Base-by-base conservation (phyloP, 1,139 yeast species). In the Pneumocystis oryctolagi region DNA sequence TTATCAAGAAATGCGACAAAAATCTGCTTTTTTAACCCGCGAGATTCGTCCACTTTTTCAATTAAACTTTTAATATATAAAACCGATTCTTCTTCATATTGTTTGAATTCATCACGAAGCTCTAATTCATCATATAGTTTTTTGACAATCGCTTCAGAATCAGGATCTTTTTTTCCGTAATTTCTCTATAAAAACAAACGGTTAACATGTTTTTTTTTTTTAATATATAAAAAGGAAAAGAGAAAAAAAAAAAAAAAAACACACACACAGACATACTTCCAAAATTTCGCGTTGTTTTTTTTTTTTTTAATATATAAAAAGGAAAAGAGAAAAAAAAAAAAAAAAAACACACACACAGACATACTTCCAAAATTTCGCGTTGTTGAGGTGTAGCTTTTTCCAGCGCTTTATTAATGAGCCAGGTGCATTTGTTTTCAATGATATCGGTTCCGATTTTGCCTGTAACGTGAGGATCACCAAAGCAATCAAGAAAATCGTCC, bases 361-460 rank as follows among this genome's bases (percentile, higher is more conserved):
- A n/a, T 58, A 65, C 84, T 72, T 92, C 97, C 68, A 94, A 81
- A 9, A 86, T 68, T 70, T 79, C 74, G 75, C 97, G 85, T 78
- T 94, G 97, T 68, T 84, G 94, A 61, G 89, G 82, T 39, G 82
- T 80, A 62, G 83, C 94, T 69, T 84, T 79, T 73, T 85, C 81
- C 70, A 94, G 81, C 8, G 98, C 98, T 71, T 89, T 88, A 80
- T 92, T 92, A 71, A 94, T 82, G 66, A 94, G 85, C 99, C 99
- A 94, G 60, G 97, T 87, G 76, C 98, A 94, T 77, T 94, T 94
- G 82, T 94, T 94, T 76, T 94, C 99, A 78, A 88, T 88, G 72
- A 94, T 94, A 75, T 94, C 99, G 65, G 98, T 94, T 69, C 99
- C 99, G 69, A 94, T 89, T 80, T 94, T 94, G 67, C 99, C 99